phyloP scores from a whole-genome alignment of 2,329 filamentous ascomycete genomes.

The Laburnicola sp. region DNA sequence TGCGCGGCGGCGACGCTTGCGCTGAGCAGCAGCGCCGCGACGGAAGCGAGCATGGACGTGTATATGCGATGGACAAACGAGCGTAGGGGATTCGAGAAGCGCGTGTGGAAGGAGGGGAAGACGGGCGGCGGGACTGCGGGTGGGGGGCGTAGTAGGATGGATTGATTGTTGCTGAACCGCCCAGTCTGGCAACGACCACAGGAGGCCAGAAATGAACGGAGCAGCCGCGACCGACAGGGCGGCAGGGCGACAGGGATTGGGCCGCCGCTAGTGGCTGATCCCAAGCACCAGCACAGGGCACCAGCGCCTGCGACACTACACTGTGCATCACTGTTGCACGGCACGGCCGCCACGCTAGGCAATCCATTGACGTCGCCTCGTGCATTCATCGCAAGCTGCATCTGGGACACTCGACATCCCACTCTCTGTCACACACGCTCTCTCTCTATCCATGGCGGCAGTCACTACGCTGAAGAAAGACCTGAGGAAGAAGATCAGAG shows the following conservation, averaged over 20 bases:
- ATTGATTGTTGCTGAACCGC: slow-evolving; percentile 16
- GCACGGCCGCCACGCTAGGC: no score
- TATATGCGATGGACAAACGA: slow-evolving; percentile 9
- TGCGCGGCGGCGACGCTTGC: slow-evolving; percentile 47
- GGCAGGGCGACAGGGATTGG: slow-evolving; percentile 9
- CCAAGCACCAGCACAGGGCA: not conserved
- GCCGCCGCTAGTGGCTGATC: slow-evolving; percentile 35
- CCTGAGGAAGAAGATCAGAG: slow-evolving; percentile 70
- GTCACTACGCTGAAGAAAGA: slow-evolving; percentile 74
- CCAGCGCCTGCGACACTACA: slow-evolving; percentile 6
- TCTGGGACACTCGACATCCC: not conserved
- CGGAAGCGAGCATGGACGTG: slow-evolving; percentile 23
- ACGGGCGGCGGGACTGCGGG: not conserved
- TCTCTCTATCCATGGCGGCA: slow-evolving; percentile 47
- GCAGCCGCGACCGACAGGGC: slow-evolving; percentile 11
- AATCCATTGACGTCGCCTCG: no score
- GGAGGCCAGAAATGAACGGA: slow-evolving; percentile 16
- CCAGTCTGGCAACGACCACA: slow-evolving; percentile 19
- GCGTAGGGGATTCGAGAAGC: slow-evolving; percentile 15
- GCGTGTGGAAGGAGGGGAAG: slow-evolving; percentile 1
- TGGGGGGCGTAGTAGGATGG: slow-evolving; percentile 4
- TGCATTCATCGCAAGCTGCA: no score
- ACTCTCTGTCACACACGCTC: no score
- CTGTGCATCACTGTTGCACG: slow-evolving; percentile 18
- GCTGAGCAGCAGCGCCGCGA: slow-evolving; percentile 35